Evolutionary conservation across 2,329 filamentous ascomycete genomes (phyloP), one percentile per base, ranked within the genome.

Genomic region (Aspergillus thermomutatus): DNA sequence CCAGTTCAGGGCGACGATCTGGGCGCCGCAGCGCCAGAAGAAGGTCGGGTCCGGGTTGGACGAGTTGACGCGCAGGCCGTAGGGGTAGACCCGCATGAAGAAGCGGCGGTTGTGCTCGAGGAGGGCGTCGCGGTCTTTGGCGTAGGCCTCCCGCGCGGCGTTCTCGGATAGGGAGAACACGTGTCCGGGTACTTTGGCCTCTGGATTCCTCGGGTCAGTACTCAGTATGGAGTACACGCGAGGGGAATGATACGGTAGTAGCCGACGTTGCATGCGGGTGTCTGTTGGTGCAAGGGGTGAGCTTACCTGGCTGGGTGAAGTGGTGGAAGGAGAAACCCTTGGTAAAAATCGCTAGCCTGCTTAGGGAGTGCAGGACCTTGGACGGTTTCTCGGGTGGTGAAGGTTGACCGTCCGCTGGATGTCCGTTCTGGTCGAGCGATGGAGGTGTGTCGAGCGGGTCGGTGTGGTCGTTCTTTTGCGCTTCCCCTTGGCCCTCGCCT

Each of bases 1-100:
- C 91, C 92, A 97, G 75, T 97, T 97, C 59, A 97, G 79, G 0
- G 92, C 92, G 1, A 95, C 91, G 64, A 97, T 88, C 73, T 97
- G 92, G 3, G 95, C 88, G 14, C 92, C 92, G 62, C 90, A 87
- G 31, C 91, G 83, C 92, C 92, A 97, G 74, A 92, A 94, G 3
- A 88, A 82, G 0, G 86, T 84, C 4, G 93, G 92, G 64, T 96
- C 91, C 11, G 95, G 80, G 69, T 97, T 97, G 1, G 90, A 94
- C 0, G 91, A 96, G 58, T 85, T 82, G 52, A 97, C 86, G 6
- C 92, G 86, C 56, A 92, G 81, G 1, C 90, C 91, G 37, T 89
- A 91, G 0, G 92, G 93, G 66, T 96, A 97, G 0, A 91, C 88
- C 19, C 93, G 86, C 89, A 97, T 92, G 65, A 97, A 79, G 68